Percentiles rank a stretch among this genome's conserved stretches.
Evolutionary conservation across 805 yeast species (phyloP).

Genomic region (Yueomyces sinensis): DNA sequence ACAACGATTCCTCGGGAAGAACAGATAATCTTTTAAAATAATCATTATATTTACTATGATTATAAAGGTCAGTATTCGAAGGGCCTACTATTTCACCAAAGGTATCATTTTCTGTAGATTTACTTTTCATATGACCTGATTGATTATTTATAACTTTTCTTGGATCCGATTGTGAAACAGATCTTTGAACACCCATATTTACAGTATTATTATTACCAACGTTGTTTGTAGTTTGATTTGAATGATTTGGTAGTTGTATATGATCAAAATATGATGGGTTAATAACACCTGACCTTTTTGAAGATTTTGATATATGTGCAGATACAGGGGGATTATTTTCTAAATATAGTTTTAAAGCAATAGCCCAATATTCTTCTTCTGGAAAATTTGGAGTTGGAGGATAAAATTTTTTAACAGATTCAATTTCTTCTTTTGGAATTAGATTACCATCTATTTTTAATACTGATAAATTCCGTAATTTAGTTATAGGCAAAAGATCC

Average conservation of each 20-base stretch:
- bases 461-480: constrained; percentile 38
- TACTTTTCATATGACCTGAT: background rate
- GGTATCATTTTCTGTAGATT: background rate
- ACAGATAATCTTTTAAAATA: constrained; percentile 55
- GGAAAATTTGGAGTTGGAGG: constrained; percentile 27
- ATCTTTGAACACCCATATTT: background rate
- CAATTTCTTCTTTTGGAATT: constrained; percentile 42
- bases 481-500: constrained; percentile 41
- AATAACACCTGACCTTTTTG: constrained; percentile 66
- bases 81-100: background rate
- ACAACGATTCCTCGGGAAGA: constrained; percentile 35
- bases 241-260: background rate
- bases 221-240: background rate
- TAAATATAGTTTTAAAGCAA: constrained; percentile 19
- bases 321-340: constrained; percentile 5
- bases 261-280: constrained; percentile 6
- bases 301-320: constrained; percentile 36
- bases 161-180: background rate
- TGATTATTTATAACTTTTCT: background rate
- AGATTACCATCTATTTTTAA: constrained; percentile 46
- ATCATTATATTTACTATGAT: constrained; percentile 38
- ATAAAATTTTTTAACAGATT: constrained; percentile 25
- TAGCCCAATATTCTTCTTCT: constrained; percentile 26
- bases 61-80: constrained; percentile 13
- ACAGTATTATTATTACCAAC: background rate